Evolutionary conservation across 441 rosid species (phyloP).

Genomic region (Euphorbia celastroides): DNA sequence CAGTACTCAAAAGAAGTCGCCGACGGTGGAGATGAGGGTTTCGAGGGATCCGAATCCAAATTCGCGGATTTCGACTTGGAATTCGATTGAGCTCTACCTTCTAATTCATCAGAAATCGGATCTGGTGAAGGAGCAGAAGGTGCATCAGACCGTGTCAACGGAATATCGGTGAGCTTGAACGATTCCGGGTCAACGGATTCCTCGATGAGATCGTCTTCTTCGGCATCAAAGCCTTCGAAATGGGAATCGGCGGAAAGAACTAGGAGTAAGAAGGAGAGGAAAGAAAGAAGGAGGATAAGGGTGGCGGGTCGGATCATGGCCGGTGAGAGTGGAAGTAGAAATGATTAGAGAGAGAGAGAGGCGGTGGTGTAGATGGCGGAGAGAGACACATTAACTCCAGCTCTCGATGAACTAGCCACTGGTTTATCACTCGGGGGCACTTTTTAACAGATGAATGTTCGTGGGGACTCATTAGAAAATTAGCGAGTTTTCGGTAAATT

Average conservation of each 20-base stretch:
- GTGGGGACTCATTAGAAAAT: too few species aligned
- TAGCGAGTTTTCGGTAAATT: too few species aligned
- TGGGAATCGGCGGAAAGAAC: conserved; percentile 42
- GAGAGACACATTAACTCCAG: conserved; percentile 9
- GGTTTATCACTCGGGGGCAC: too few species aligned
- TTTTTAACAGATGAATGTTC: too few species aligned
- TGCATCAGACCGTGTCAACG: conserved; percentile 50
- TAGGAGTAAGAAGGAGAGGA: conserved; percentile 2
- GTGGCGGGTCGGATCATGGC: conserved; percentile 9
- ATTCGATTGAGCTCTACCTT: conserved; percentile 24
- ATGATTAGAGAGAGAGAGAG: not conserved
- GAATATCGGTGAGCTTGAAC: conserved; percentile 43
- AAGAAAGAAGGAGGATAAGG: conserved; percentile 9
- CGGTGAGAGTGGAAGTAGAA: not conserved
- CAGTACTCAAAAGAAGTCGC: conserved; percentile 57
- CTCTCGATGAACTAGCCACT: too few species aligned
- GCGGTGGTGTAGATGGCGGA: not conserved
- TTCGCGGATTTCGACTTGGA: conserved; percentile 4
- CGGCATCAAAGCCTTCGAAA: conserved; percentile 87
- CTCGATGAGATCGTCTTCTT: conserved; percentile 46
- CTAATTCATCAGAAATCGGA: conserved; percentile 15
- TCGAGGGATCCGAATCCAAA: conserved; percentile 21
- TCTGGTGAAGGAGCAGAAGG: conserved; percentile 23
- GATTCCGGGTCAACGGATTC: conserved; percentile 37
- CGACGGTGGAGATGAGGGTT: conserved; percentile 25